Percentiles rank a stretch among this genome's conserved stretches.
Conservation (phyloP, 2,329 filamentous ascomycete species). For the Amauroascus niger region DNA sequence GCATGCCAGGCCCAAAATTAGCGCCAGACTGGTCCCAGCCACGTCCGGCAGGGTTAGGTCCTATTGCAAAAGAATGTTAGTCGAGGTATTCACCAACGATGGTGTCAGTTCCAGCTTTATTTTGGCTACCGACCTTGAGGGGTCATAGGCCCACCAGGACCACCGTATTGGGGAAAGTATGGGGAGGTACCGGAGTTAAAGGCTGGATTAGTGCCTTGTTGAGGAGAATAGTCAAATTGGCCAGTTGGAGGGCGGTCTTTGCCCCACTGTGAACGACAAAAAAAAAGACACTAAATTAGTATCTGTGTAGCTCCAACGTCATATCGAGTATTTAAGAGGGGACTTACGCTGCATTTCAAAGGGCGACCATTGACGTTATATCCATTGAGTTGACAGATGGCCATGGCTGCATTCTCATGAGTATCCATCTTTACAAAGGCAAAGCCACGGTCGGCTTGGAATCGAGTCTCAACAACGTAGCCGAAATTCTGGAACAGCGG, state of each 20-base stretch:
- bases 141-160: constrained; percentile 54
- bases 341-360: constrained; percentile 96
- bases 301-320: not conserved
- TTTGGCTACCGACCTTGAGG: constrained; percentile 40
- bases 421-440: constrained; percentile 99
- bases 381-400: constrained; percentile 93
- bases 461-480: constrained; percentile 91
- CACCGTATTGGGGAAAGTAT: constrained; percentile 92
- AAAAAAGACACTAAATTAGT: constrained; percentile 22
- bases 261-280: constrained; percentile 86
- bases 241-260: constrained; percentile 91
- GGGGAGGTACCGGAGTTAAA: constrained; percentile 65
- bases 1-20: constrained; percentile 36
- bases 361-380: constrained; percentile 97
- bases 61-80: constrained; percentile 24
- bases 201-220: constrained; percentile 59
- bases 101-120: constrained; percentile 26
- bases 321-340: not conserved
- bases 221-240: constrained; percentile 72
- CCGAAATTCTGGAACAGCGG: constrained; percentile 98
- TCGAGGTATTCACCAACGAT: constrained; percentile 1
- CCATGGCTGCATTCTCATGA: constrained; percentile 96
- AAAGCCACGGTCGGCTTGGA: constrained; percentile 95
- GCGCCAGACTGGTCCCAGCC: constrained; percentile 49
- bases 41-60: constrained; percentile 50